phyloP scores from a whole-genome alignment of 1,284 basidiomycete genomes.

The Cryptococcus hybrid region DNA sequence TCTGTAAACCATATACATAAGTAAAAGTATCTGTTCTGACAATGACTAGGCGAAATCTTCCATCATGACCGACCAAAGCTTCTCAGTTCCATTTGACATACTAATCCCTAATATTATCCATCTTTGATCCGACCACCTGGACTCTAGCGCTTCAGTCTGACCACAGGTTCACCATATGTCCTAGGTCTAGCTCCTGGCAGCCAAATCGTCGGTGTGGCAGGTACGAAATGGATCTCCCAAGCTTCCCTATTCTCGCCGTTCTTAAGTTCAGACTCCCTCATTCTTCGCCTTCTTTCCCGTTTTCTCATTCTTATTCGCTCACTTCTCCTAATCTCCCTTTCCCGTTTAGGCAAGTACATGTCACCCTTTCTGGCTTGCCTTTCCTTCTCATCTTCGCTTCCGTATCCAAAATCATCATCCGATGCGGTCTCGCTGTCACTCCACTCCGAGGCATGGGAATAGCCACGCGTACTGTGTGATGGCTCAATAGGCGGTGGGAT shows the following conservation, averaged over 20 bases:
- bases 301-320: conserved; percentile 26
- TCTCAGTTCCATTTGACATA: too few relatives aligned
- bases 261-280: conserved; percentile 12
- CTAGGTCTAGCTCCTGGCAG: conserved; percentile 32
- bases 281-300: conserved; percentile 19
- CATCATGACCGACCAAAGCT: too few relatives aligned
- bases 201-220: conserved; percentile 35
- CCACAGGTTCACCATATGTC: conserved; percentile 37
- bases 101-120: too few relatives aligned
- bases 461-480: conserved; percentile 16
- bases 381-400: conserved; percentile 20
- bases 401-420: conserved; percentile 9
- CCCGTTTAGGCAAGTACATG: conserved; percentile 32
- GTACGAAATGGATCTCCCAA: conserved; percentile 41
- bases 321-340: conserved; percentile 23
- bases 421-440: conserved; percentile 16
- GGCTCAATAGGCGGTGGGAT: conserved; percentile 30
- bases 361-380: conserved; percentile 19
- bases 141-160: conserved; percentile 16
- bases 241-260: conserved; percentile 14
- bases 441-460: conserved; percentile 29
- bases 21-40: too few relatives aligned
- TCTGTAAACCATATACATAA: too few relatives aligned
- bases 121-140: too few relatives aligned
- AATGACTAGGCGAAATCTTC: too few relatives aligned